phyloP scores from a whole-genome alignment of 306 rosid genomes.

The Crotalaria pallida region DNA sequence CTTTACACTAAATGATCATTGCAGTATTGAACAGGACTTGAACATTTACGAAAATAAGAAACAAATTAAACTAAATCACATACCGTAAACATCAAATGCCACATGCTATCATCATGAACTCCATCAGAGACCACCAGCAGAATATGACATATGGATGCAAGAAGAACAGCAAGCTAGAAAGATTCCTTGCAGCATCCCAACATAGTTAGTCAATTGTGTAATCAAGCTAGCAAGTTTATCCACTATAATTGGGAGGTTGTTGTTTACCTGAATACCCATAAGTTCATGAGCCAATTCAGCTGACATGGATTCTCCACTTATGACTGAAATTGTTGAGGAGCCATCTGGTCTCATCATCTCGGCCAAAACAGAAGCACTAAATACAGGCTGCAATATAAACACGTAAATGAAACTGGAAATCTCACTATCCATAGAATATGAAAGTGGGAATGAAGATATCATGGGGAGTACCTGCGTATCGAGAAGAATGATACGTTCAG shows the following conservation, averaged over 20 bases:
- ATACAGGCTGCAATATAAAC: neutral
- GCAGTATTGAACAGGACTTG: neutral
- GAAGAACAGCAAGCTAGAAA: constrained; percentile 76
- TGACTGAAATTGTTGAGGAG: neutral
- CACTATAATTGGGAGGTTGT: neutral
- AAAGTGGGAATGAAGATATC: neutral
- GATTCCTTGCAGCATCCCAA: constrained; percentile 58
- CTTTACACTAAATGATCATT: neutral
- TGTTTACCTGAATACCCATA: constrained; percentile 25
- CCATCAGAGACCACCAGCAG: constrained; percentile 85
- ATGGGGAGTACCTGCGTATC: constrained; percentile 64
- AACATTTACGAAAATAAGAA: constrained; percentile 1
- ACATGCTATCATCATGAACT: constrained; percentile 64
- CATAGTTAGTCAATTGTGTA: constrained; percentile 16
- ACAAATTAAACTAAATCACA: neutral
- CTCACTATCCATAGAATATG: neutral
- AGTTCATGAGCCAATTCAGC: constrained; percentile 76
- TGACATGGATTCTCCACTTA: neutral
- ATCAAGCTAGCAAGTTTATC: neutral
- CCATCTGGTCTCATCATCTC: neutral
- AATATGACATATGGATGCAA: constrained; percentile 70
- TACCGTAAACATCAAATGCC: constrained; percentile 86
- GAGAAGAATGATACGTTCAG: constrained; percentile 82
- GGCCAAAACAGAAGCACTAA: neutral
- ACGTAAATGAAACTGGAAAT: neutral